Evolutionary conservation across 2,329 filamentous ascomycete species (phyloP).

Genomic region (Bipolaris bicolor): DNA sequence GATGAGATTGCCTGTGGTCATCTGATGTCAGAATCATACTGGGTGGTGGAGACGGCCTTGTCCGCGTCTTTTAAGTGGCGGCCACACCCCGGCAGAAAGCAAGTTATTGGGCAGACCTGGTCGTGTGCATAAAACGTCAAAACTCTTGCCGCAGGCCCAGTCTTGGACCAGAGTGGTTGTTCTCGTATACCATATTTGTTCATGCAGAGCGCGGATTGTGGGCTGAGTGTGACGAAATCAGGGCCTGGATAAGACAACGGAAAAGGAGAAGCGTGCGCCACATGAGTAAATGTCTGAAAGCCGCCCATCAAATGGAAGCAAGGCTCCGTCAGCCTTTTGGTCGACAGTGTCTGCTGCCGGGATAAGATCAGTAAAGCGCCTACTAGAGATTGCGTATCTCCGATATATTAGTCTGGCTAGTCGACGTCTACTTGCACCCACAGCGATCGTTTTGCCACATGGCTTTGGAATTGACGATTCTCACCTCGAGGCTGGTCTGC

Average conservation of each 20-base stretch:
- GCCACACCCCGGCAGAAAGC: not conserved
- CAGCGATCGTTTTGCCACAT: not conserved
- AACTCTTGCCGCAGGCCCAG: not conserved
- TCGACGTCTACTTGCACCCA: too few relatives aligned
- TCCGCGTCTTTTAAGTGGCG: constrained; percentile 2
- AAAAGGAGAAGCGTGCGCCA: constrained; percentile 6
- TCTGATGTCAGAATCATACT: not conserved
- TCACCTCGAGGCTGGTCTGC: not conserved
- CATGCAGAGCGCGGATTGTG: not conserved
- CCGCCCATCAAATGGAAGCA: not conserved
- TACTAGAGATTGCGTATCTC: too few relatives aligned
- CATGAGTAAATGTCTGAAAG: not conserved
- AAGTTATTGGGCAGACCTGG: constrained; percentile 2
- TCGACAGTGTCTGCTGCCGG: too few relatives aligned
- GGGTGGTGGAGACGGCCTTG: not conserved
- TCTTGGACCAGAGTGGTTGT: not conserved
- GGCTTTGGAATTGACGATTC: not conserved
- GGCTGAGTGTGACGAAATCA: constrained; percentile 4
- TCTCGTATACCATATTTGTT: not conserved
- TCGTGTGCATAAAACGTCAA: constrained; percentile 1
- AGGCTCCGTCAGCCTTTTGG: too few relatives aligned
- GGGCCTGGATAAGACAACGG: not conserved
- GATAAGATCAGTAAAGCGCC: too few relatives aligned
- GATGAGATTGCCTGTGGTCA: not conserved
- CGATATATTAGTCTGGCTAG: too few relatives aligned